Evolutionary conservation across 305 asterid species (phyloP).

Genomic region (Fraxinus sp.): DNA sequence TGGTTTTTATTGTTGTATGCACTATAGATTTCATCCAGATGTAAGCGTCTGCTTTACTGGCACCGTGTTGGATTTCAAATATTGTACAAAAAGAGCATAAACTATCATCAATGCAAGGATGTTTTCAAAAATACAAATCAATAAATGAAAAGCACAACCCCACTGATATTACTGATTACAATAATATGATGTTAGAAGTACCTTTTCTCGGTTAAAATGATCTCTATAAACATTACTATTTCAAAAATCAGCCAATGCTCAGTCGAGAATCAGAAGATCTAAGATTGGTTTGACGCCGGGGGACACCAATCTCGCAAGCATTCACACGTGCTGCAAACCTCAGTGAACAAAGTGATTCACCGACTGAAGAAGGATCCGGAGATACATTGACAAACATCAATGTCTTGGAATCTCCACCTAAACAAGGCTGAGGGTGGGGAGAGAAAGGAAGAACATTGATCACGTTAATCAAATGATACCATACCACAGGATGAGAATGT

Average conservation of each 20-base stretch:
- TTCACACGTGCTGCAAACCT: constrained; percentile 95
- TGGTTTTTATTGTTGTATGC: background rate
- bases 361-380: constrained; percentile 71
- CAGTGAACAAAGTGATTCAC: constrained; percentile 94
- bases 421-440: constrained; percentile 69
- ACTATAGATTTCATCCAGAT: background rate
- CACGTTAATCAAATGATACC: background rate
- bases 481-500: background rate
- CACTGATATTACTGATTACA: constrained; percentile 33
- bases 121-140: constrained; percentile 28
- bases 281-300: constrained; percentile 81
- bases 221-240: constrained; percentile 24
- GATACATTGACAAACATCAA: constrained; percentile 91
- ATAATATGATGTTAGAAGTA: constrained; percentile 42
- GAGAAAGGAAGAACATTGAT: background rate
- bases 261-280: constrained; percentile 71
- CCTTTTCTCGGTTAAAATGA: constrained; percentile 29
- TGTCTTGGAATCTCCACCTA: constrained; percentile 95
- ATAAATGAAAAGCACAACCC: constrained; percentile 30
- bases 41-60: background rate
- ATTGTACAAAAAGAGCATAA: background rate
- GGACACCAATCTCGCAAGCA: constrained; percentile 92
- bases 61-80: background rate
- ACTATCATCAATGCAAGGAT: background rate
- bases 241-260: constrained; percentile 67